These are phyloP conservation scores for Handroanthus guayacan DNA, from an alignment of 257 asterid genomes.

Conservation along the genomic window DNA sequence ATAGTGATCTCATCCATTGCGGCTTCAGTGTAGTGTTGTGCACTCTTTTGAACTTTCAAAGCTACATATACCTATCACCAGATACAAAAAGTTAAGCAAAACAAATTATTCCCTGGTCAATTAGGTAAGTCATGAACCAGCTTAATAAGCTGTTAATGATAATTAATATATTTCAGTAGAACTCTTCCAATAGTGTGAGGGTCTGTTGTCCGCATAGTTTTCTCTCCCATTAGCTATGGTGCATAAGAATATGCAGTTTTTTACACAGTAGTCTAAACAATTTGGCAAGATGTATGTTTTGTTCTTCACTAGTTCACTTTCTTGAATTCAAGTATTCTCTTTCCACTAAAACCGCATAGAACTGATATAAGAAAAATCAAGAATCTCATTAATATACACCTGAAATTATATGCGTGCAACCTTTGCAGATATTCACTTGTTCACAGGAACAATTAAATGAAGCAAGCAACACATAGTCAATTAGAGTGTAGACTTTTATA, in stretches of 20 bases:
- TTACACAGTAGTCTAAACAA: not conserved
- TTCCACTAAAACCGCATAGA: not conserved
- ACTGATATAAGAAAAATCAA: not conserved
- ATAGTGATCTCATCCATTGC: constrained; percentile 92
- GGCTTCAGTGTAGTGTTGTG: constrained; percentile 86
- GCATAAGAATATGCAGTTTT: not conserved
- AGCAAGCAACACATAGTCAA: not conserved
- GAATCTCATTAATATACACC: constrained; percentile 8
- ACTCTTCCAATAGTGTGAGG: not conserved
- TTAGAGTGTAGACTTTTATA: not conserved
- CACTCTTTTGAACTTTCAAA: constrained; percentile 85
- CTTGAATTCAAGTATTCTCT: not conserved
- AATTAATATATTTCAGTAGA: not conserved
- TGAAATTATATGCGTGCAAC: constrained; percentile 11
- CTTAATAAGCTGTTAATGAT: not conserved
- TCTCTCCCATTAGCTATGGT: not conserved
- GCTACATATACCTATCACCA: constrained; percentile 69
- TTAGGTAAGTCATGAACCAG: not conserved
- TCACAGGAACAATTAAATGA: constrained; percentile 11
- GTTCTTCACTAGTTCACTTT: not conserved
- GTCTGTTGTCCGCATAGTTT: not conserved
- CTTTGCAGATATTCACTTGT: constrained; percentile 9
- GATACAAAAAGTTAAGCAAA: constrained; percentile 4
- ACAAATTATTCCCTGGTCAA: constrained; percentile 3
- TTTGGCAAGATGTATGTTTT: not conserved